These are phyloP conservation scores for Pythium aphanidermatum DNA, from an alignment of 352 stramenopile genomes.

Conservation along the genomic window DNA sequence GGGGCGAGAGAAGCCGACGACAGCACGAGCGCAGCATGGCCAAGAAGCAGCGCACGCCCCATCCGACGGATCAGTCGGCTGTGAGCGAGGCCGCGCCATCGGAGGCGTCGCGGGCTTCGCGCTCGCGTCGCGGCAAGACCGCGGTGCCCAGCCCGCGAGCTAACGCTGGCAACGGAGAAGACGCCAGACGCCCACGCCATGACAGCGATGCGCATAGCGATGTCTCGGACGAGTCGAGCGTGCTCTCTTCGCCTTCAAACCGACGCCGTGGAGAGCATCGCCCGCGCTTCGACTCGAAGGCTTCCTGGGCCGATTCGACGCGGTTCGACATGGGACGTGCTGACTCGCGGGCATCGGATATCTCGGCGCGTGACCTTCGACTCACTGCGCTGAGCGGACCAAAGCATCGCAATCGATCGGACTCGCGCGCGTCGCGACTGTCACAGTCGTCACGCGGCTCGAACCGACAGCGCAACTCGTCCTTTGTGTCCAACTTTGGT, in stretches of 20 bases:
- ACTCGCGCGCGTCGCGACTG: conserved; percentile 55
- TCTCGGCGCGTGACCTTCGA: conserved; percentile 59
- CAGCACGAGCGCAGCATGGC: not conserved
- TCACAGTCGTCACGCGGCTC: conserved; percentile 46
- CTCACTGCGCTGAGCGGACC: conserved; percentile 46
- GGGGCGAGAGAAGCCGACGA: no score
- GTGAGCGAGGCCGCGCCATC: conserved; percentile 7
- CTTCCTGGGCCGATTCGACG: conserved; percentile 82
- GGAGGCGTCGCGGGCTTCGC: conserved; percentile 7
- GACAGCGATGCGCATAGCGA: conserved; percentile 22
- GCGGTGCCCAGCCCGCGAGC: no score
- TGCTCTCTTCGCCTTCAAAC: conserved; percentile 43
- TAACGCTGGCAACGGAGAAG: not conserved
- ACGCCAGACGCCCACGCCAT: not conserved
- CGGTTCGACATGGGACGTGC: conserved; percentile 79
- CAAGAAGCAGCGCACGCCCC: not conserved
- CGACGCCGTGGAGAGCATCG: conserved; percentile 37
- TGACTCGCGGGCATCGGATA: conserved; percentile 71
- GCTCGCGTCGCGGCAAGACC: conserved; percentile 3
- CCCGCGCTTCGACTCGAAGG: conserved; percentile 75
- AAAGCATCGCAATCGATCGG: conserved; percentile 38
- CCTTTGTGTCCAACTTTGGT: conserved; percentile 78
- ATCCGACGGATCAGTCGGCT: conserved; percentile 17
- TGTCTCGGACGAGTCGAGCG: conserved; percentile 54
- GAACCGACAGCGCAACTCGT: conserved; percentile 42